These are phyloP conservation scores for Toxicodendron radicans DNA, from an alignment of 345 rosid genomes.

Conservation along the genomic window DNA sequence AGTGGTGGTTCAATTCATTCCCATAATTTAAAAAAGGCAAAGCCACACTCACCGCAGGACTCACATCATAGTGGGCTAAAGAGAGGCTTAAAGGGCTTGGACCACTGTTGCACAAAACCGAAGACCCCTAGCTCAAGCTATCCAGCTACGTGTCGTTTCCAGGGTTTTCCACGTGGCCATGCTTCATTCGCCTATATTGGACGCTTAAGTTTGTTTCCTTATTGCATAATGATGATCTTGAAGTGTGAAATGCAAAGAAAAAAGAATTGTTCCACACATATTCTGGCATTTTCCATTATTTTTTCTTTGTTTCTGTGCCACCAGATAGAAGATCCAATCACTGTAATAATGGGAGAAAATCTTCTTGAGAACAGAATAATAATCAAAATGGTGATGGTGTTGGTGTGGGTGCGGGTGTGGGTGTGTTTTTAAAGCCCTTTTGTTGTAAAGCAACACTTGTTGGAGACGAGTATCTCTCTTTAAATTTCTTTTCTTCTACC, in stretches of 20 bases:
- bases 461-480: conserved; percentile 23
- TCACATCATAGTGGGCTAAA: conserved; percentile 6
- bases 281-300: conserved; percentile 20
- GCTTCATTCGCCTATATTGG: conserved; percentile 16
- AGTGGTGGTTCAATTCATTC: neutral
- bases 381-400: conserved; percentile 8
- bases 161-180: conserved; percentile 3
- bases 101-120: conserved; percentile 15
- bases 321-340: conserved; percentile 28
- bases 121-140: conserved; percentile 7
- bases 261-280: conserved; percentile 19
- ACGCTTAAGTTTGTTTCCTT: neutral
- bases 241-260: neutral
- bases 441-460: conserved; percentile 18
- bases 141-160: neutral
- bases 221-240: neutral
- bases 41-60: conserved; percentile 18
- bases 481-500: neutral
- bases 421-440: neutral
- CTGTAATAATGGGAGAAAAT: conserved; percentile 22
- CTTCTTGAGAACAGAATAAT: conserved; percentile 19
- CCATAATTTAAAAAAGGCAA: conserved; percentile 7
- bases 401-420: neutral
- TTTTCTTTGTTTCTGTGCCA: conserved; percentile 27
- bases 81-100: conserved; percentile 11